Evolutionary conservation across 1,284 basidiomycete genomes (phyloP), one percentile per base, ranked within the genome.

Genomic region (Porogramme epimiltina): DNA sequence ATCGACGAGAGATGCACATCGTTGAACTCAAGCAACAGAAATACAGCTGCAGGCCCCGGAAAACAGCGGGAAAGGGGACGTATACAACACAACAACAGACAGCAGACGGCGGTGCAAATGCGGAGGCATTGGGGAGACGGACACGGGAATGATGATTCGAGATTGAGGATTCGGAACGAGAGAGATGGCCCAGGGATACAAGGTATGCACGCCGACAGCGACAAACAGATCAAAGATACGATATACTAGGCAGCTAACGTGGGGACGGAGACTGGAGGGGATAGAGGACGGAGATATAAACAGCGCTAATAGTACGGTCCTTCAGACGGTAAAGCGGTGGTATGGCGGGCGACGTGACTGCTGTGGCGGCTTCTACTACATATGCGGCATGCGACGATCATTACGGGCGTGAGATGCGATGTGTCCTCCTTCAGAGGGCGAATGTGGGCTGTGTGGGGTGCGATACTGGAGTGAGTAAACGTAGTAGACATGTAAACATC

Each of bases 291-390:
- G 41, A 33, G n/a, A 44, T 42, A 49, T 42, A 47, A 50, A 47
- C 48, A 47, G 38, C 47, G 45, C 34, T 28, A 45, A 42, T 50
- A 58, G 40, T 56, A 56, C 38, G 57, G 57, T 59, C 57, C 54
- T 56, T 54, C 52, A 52, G 51, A 53, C 50, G 41, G 33, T 48
- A 55, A 53, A 43, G 54, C 46, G 50, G 13, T 28, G 38, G 47
- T 46, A 40, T 37, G 23, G 40, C 22, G 45, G 31, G 16, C 40
- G 44, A 25, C 24, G 42, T 48, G 50, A 37, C 44, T 37, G 55
- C 58, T 56, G 58, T 33, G 57, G 51, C 54, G 57, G 52, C 57
- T 55, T 59, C 58, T 59, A 56, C 54, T 56, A 56, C 58, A 59
- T 55, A 55, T 54, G 52, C 57, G 58, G 49, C 57, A 54, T 59